Base-by-base conservation (phyloP, 1,284 basidiomycete species). In the Baeospora myosura region DNA sequence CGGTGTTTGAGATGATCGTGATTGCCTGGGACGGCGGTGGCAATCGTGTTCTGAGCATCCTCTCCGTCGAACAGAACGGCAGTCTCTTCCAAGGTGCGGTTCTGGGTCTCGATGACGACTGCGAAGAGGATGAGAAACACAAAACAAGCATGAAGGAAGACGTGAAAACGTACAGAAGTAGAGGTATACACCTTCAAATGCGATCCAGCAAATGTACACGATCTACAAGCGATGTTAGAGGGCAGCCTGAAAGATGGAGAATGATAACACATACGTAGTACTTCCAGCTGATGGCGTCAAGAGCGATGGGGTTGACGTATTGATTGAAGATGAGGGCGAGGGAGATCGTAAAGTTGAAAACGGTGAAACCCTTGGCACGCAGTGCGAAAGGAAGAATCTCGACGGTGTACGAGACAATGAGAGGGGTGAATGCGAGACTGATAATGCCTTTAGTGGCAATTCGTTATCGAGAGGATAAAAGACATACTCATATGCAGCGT, bases 221-320 rank as follows among this genome's bases (percentile, higher is more conserved):
- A 83, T 65, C 70, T 78, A 44, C 16, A 22, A 31, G 18, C 24
- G 37, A 32, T 26, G 11, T 33, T 17, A 35, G 33, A 14, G 14
- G 5, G 21, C 12, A 23, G 21, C n/a, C 26, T 14, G 24, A 28
- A 34, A 34, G 34, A 40, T 12, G 33, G 36, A 16, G 33, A 33
- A 4, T 5, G 33, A n/a, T 37, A 23, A 12, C 20, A 58, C 66
- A 42, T 50, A 72, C 66, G 50, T 76, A 78, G 63, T 78, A 81
- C 53, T 75, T 82, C 85, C 85, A 88, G 34, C 57, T 62, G 40
- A 85, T 62, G 26, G 59, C 53, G 5, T 61, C 61, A 36, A 70
- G 58, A 22, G 81, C 83, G 52, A 88, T 72, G 10, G 85, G 86
- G 65, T 88, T 89, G 56, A 81, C 76, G 54, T 85, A 88, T 60